Base-by-base conservation (phyloP, 2,329 filamentous ascomycete genomes). In the Tolypocladium amazonense region DNA sequence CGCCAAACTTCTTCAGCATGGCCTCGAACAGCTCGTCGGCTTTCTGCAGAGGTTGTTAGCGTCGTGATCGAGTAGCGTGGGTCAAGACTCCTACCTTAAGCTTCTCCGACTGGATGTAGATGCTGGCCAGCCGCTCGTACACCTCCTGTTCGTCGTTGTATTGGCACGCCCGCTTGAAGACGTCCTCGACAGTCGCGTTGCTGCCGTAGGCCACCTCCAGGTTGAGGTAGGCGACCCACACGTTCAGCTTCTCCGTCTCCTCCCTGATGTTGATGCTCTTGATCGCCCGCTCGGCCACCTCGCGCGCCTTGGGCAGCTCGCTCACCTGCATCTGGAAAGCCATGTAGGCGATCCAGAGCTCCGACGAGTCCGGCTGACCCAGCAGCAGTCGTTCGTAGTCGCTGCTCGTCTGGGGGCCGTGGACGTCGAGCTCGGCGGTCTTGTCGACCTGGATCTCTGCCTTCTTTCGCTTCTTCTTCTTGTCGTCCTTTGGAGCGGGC, bases 291-390 rank as follows among this genome's bases (percentile, higher is more conserved):
- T 97, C 89, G 2, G 91, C 92, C 61, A 97, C 88, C 65, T 93
- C 89, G 56, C 93, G 86, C 15, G 94, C 92, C 74, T 92, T 94
- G 62, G 88, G 85, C 25, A 95, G 81, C 75, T 99, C 94, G 70
- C 90, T 90, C 58, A 96, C 84, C 70, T 96, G 88, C 73, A 97
- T 87, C 75, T 97, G 91, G 82, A 96, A 96, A n/a, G 92, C 92
- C 91, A 99, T 97, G 77, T 99, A 99, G 65, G 90, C 85, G 59
- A 97, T 90, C 94, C 94, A 99, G 35, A 97, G 82, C 62, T 88
- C 81, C 0, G 93, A 95, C n/a, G 90, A 93, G 75, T 97, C 92
- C 2, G 94, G 92, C 71, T 96, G 89, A 59, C 92, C 90, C 27
- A 99, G 84, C 50, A 99, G 83, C 30, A 97, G 86, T 66, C 94